Evolutionary conservation across 75 land plant genomes (phyloP).

Genomic region (Pseudotsuga menziesii): DNA sequence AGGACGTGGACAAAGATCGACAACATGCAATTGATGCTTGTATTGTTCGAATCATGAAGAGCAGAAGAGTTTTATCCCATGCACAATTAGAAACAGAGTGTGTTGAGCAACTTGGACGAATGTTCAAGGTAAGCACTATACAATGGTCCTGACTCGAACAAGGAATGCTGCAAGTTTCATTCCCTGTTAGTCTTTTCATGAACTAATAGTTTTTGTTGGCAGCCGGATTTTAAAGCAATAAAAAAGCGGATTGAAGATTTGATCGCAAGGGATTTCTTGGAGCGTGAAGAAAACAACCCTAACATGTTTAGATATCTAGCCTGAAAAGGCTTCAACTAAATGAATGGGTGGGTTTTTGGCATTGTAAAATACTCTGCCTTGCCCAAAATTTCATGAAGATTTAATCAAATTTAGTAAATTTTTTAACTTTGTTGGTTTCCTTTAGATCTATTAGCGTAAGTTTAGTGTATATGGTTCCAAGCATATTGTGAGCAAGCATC

Average conservation of each 20-base stretch:
- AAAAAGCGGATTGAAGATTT: conserved; percentile 89
- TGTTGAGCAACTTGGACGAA: conserved; percentile 84
- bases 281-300: conserved; percentile 78
- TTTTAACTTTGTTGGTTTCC: too few relatives aligned
- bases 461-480: too few relatives aligned
- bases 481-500: too few relatives aligned
- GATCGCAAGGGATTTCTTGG: conserved; percentile 78
- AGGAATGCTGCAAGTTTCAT: neutral
- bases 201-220: conserved; percentile 5
- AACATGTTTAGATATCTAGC: conserved; percentile 78
- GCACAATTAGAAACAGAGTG: conserved; percentile 82
- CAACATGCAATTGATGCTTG: conserved; percentile 94
- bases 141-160: too few relatives aligned
- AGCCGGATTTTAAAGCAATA: conserved; percentile 91
- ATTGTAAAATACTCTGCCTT: too few relatives aligned
- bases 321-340: conserved; percentile 14
- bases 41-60: conserved; percentile 94
- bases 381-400: too few relatives aligned
- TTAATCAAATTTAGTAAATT: too few relatives aligned
- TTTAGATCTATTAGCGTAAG: too few relatives aligned
- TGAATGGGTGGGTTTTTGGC: too few relatives aligned
- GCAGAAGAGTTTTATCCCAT: conserved; percentile 74
- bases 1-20: conserved; percentile 91
- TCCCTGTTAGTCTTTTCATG: neutral
- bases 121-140: conserved; percentile 66